Percentiles rank a stretch among this genome's conserved stretches.
Evolutionary conservation across 768 basidiomycete species (phyloP).

Genomic region (Hortiboletus flavorubellus): DNA sequence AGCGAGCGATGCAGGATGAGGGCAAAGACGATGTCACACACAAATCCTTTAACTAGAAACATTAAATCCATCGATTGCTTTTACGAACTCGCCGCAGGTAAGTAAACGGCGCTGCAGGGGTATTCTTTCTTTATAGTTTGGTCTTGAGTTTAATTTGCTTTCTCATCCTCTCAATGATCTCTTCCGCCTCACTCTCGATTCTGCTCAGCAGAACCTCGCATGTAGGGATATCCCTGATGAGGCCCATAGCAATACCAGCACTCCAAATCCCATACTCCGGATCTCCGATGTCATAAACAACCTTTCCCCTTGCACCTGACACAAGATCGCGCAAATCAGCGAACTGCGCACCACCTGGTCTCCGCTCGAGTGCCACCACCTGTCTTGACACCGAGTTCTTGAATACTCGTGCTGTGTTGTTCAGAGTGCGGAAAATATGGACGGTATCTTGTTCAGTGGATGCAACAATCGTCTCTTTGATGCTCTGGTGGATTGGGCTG

Average conservation of each 20-base stretch:
- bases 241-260: slow-evolving; percentile 59
- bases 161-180: slow-evolving; percentile 51
- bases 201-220: slow-evolving; percentile 66
- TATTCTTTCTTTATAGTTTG: slow-evolving; percentile 18
- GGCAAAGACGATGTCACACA: neutral
- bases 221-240: slow-evolving; percentile 82
- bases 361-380: slow-evolving; percentile 79
- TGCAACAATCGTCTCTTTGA: slow-evolving; percentile 86
- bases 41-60: neutral
- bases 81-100: neutral
- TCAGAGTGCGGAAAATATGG: slow-evolving; percentile 87
- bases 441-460: slow-evolving; percentile 81
- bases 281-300: slow-evolving; percentile 83
- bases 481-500: slow-evolving; percentile 82
- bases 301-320: slow-evolving; percentile 61
- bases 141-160: slow-evolving; percentile 18
- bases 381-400: slow-evolving; percentile 82
- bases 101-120: neutral
- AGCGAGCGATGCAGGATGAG: slow-evolving; percentile 28
- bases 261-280: slow-evolving; percentile 86
- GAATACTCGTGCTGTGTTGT: slow-evolving; percentile 81
- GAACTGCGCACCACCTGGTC: slow-evolving; percentile 84
- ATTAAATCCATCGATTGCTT: neutral
- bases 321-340: slow-evolving; percentile 79
- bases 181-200: slow-evolving; percentile 75